Evolutionary conservation across 2,329 filamentous ascomycete genomes (phyloP), one percentile per base, ranked within the genome.

Genomic region (Talaromyces albobiverticillius): DNA sequence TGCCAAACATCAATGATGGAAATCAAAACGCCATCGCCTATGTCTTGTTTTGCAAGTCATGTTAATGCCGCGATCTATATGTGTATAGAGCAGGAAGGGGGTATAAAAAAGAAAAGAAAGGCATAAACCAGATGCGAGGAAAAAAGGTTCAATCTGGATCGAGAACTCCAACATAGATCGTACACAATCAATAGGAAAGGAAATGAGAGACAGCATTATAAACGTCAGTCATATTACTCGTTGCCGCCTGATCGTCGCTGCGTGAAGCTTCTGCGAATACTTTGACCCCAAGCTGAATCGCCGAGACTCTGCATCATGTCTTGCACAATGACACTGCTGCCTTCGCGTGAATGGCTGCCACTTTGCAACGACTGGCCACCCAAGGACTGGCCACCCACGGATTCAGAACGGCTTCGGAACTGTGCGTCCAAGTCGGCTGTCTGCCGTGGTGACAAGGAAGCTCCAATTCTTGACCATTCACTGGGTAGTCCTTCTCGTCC

Each of bases 201-300:
- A 20, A 3, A 18, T 9, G 20, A n/a, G n/a, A n/a, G n/a, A n/a
- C n/a, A n/a, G n/a, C n/a, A n/a, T n/a, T n/a, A n/a, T n/a, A n/a
- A n/a, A n/a, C n/a, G n/a, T n/a, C n/a, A n/a, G n/a, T n/a, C n/a
- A n/a, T 20, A 22, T 46, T 47, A 55, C n/a, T 54, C 40, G n/a
- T 46, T 16, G 48, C 34, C 31, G 34, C 46, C 46, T 16, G 75
- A 70, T 59, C 82, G 76, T 63, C 78, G 79, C 64, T 78, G 81
- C 51, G 91, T 96, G 62, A 94, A 90, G 74, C 90, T 95, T 58
- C 90, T 82, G 59, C 91, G 81, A 60, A 96, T 91, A 76, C 89
- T 95, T 73, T 95, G 90, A 49, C 93, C 89, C 93, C 93, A 97
- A 14, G 89, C 87, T 16, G 90, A 94, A 65, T 93, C 89, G 64